Evolutionary conservation across 345 rosid genomes (phyloP).

Genomic region (Eucalyptus victrix): DNA sequence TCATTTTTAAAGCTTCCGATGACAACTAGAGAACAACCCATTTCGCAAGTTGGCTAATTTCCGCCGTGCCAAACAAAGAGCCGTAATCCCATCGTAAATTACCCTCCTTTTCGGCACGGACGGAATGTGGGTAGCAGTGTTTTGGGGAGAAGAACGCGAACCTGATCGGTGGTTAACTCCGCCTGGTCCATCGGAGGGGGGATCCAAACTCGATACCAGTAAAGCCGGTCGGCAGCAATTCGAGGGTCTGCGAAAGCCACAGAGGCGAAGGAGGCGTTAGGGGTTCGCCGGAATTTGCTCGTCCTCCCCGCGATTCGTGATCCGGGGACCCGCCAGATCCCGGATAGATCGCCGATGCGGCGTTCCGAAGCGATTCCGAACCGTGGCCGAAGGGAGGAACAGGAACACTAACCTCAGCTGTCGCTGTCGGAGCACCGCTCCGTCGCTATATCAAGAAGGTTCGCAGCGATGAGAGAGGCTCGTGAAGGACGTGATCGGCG

Average conservation of each 20-base stretch:
- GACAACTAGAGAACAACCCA: background rate
- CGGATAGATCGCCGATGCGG: background rate
- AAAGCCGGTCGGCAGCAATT: background rate
- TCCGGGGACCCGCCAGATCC: background rate
- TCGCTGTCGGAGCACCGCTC: background rate
- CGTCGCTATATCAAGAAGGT: background rate
- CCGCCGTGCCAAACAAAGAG: background rate
- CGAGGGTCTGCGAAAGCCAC: background rate
- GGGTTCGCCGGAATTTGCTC: background rate
- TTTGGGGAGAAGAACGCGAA: slow-evolving; percentile 9
- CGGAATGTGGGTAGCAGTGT: background rate
- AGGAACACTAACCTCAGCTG: background rate
- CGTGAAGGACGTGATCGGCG: background rate
- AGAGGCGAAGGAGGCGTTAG: background rate
- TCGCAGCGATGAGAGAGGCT: background rate
- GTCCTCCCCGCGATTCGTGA: background rate
- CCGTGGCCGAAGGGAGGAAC: background rate
- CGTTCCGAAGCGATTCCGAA: background rate
- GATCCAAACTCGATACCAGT: background rate
- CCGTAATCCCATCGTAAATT: background rate
- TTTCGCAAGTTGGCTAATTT: background rate
- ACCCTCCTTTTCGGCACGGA: background rate
- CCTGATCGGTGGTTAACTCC: slow-evolving; percentile 68
- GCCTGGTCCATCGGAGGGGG: slow-evolving; percentile 54
- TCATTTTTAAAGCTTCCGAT: background rate